A percentile compares a stretch with the other conserved stretches of the same genome.
Evolutionary conservation across 495 filamentous ascomycete species (phyloP).

Genomic region (Penicillium bialowiezense): DNA sequence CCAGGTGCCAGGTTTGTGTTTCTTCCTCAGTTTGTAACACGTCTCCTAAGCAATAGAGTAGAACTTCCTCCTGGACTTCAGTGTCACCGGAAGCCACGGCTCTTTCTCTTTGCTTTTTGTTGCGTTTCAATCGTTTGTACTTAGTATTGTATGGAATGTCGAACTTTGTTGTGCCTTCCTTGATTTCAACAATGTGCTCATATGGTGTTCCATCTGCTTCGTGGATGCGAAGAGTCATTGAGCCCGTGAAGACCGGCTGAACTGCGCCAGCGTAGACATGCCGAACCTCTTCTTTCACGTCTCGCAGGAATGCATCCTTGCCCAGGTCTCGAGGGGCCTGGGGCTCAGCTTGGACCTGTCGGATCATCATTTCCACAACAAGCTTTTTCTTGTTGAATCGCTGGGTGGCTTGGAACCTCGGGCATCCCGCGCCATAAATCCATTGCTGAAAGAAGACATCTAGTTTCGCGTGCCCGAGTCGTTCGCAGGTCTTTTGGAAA

Average conservation of each 20-base stretch:
- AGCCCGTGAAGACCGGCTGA: conserved; percentile 82
- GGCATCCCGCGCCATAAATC: conserved; percentile 85
- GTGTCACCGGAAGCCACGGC: conserved; percentile 61
- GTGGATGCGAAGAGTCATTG: conserved; percentile 97
- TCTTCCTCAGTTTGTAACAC: conserved; percentile 82
- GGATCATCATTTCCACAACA: conserved; percentile 88
- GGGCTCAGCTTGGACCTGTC: conserved; percentile 67
- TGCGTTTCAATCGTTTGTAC: conserved; percentile 95
- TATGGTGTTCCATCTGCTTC: conserved; percentile 98
- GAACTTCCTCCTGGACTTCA: conserved; percentile 77
- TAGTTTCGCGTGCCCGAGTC: conserved; percentile 76
- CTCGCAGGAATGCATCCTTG: conserved; percentile 73
- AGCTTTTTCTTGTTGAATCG: conserved; percentile 97
- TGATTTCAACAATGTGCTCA: conserved; percentile 95
- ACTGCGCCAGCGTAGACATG: conserved; percentile 66
- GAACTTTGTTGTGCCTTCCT: conserved; percentile 73
- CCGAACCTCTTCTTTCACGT: conserved; percentile 73
- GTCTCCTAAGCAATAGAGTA: conserved; percentile 91
- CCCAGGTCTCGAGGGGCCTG: conserved; percentile 49
- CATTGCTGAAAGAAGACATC: conserved; percentile 92
- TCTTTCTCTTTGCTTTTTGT: conserved; percentile 80
- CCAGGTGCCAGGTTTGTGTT: conserved; percentile 74
- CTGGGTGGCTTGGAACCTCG: conserved; percentile 77
- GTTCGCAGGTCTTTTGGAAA: conserved; percentile 82
- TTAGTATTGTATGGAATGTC: conserved; percentile 99